Evolutionary conservation across 1,284 basidiomycete species (phyloP), one percentile per base, ranked within the genome.

Genomic region (Hortiboletus rubellus): DNA sequence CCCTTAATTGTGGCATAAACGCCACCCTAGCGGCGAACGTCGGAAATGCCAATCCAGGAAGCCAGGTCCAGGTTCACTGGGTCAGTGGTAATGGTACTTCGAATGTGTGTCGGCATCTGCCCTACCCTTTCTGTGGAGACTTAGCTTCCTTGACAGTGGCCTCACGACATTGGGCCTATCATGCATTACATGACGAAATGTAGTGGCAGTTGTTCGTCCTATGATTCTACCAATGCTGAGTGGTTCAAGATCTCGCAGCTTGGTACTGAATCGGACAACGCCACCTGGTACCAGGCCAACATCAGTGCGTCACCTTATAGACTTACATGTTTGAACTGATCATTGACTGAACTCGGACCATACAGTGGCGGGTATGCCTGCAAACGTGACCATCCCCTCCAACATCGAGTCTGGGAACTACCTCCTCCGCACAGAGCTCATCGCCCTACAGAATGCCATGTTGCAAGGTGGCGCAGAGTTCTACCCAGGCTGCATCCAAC

Each of bases 381-480:
- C 78, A 42, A 77, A 72, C 9, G 74, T 84, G 14, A 82, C 76
- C 0, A 72, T 91, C 52, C 88, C 88, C 2, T 54, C 66, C 22
- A 79, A 75, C 54, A 72, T 91, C 54, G 75, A 78, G 1, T 67
- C 85, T 0, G 89, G 89, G 3, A 75, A 83, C 64, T 91, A 91
- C 68, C 77, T 91, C 55, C 70, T 91, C 62, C 84, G 89, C 4
- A 82, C 86, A 67, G 88, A 91, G 72, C 81, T 91, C 67, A 85
- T 91, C 66, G 82, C 84, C 8, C 80, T 90, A 17, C 89, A 91
- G 61, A 75, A 82, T 41, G 89, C 79, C n/a, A 68, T 65, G 47
- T 57, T 66, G 1, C 3, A 50, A 1, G 82, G 82, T 7, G 84
- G 83, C 17, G 87, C 85, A 17, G 87, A 90, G 72, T 89, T 87